Conservation (phyloP, 768 basidiomycete species). For the Ephemerocybe angulata region DNA sequence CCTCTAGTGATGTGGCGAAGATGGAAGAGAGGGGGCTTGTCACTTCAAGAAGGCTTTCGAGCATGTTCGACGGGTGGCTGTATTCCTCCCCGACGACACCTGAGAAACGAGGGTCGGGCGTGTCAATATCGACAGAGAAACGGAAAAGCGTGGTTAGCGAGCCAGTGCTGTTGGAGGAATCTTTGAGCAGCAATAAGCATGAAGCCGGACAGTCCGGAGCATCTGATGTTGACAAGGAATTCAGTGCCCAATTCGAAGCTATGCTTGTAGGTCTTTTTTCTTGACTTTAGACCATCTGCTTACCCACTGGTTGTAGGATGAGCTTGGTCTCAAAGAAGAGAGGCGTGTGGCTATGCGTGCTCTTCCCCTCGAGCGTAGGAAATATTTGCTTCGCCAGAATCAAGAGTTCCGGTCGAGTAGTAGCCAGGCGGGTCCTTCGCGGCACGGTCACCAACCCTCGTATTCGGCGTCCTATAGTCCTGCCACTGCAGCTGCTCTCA, state of each 20-base stretch:
- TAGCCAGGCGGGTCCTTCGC: conserved; percentile 21
- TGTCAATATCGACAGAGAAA: conserved; percentile 27
- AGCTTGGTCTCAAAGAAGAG: conserved; percentile 69
- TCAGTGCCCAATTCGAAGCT: conserved; percentile 57
- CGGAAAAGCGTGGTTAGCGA: conserved; percentile 73
- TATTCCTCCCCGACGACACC: conserved; percentile 39
- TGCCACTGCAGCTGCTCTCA: conserved; percentile 49
- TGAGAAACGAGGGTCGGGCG: conserved; percentile 29
- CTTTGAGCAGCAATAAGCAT: conserved; percentile 29
- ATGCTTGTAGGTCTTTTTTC: conserved; percentile 54
- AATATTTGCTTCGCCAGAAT: conserved; percentile 60
- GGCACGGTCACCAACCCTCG: conserved; percentile 28
- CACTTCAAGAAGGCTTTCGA: conserved; percentile 60
- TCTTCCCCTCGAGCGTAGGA: conserved; percentile 60
- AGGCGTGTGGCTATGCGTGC: conserved; percentile 60
- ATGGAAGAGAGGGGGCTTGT: conserved; percentile 52
- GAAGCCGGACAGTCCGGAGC: conserved; percentile 21
- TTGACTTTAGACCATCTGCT: background rate
- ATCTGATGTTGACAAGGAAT: conserved; percentile 29
- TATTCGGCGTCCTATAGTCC: conserved; percentile 57
- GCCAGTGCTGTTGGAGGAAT: conserved; percentile 54
- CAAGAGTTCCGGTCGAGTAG: conserved; percentile 35
- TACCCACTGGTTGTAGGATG: conserved; percentile 45
- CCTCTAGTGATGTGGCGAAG: conserved; percentile 18
- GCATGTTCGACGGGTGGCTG: conserved; percentile 65